A percentile compares a stretch with the other conserved stretches of the same genome.
Conservation (phyloP, 805 yeast species). For the Priceomyces carsonii region DNA sequence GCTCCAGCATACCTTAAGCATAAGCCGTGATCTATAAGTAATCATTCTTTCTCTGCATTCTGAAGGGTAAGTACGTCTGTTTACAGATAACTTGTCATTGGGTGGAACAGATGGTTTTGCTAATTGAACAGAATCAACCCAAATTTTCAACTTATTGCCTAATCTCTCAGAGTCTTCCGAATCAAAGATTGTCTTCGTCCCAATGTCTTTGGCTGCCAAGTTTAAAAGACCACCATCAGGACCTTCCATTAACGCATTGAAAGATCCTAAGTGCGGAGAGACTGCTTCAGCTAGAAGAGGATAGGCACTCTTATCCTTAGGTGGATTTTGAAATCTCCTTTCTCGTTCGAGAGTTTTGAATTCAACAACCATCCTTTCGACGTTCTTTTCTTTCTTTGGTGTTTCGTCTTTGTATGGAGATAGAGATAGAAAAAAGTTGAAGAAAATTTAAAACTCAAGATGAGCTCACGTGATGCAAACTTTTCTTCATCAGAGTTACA, state of each 20-base stretch:
- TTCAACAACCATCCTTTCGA: constrained; percentile 47
- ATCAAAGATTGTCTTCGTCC: constrained; percentile 82
- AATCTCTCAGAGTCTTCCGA: constrained; percentile 63
- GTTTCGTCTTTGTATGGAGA: background rate
- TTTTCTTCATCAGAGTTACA: background rate
- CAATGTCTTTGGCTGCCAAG: constrained; percentile 85
- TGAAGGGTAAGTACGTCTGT: constrained; percentile 78
- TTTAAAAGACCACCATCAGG: constrained; percentile 82
- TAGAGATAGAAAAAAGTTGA: constrained; percentile 1
- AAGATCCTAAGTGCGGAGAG: constrained; percentile 92
- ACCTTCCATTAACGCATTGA: constrained; percentile 92
- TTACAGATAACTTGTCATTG: constrained; percentile 70
- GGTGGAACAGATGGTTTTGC: constrained; percentile 79
- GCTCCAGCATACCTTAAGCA: constrained; percentile 79
- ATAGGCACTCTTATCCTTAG: constrained; percentile 78
- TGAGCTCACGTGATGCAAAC: constrained; percentile 11
- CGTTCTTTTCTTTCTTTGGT: background rate
- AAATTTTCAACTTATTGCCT: constrained; percentile 82
- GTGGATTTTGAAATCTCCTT: constrained; percentile 81
- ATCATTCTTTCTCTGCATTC: constrained; percentile 85
- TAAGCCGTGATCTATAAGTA: constrained; percentile 75
- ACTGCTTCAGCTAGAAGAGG: constrained; percentile 89
- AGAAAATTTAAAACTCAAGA: constrained; percentile 11
- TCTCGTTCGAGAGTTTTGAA: constrained; percentile 89
- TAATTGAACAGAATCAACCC: constrained; percentile 88